A percentile compares a stretch with the other conserved stretches of the same genome.
phyloP scores from a whole-genome alignment of 768 basidiomycete genomes.

The Hypholoma sublateritium region DNA sequence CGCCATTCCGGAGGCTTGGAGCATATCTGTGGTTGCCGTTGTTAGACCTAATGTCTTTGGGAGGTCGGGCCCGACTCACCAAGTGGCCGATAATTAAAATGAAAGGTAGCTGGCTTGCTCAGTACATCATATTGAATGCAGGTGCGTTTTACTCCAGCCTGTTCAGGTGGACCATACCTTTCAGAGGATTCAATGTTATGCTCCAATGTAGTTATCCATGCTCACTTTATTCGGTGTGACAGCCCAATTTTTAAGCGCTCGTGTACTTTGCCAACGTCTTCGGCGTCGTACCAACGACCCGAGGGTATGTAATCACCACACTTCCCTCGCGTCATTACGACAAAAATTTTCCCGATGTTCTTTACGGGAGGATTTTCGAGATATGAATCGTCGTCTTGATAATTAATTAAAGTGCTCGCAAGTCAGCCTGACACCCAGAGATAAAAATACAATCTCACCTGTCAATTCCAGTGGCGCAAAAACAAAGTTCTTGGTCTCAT shows the following conservation, averaged over 20 bases:
- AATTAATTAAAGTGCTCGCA: not conserved
- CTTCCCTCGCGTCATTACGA: not conserved
- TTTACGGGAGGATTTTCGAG: slow-evolving; percentile 7
- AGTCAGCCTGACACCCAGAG: not conserved
- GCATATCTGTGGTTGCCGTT: slow-evolving; percentile 6
- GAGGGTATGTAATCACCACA: too few relatives aligned
- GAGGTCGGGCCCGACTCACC: slow-evolving; percentile 8
- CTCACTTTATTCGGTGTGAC: slow-evolving; percentile 20
- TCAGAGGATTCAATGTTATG: not conserved
- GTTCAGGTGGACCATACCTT: not conserved
- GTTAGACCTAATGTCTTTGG: not conserved
- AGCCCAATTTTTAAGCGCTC: slow-evolving; percentile 24
- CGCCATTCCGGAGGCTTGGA: slow-evolving; percentile 18
- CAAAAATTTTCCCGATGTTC: slow-evolving; percentile 18
- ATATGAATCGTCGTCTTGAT: slow-evolving; percentile 24
- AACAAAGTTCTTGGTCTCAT: not conserved
- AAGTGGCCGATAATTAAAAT: slow-evolving; percentile 23
- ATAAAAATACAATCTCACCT: not conserved
- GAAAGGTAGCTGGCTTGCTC: slow-evolving; percentile 12
- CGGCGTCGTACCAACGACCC: not conserved
- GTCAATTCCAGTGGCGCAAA: not conserved
- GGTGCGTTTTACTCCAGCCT: not conserved
- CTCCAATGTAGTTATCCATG: not conserved
- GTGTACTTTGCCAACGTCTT: slow-evolving; percentile 15
- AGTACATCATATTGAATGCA: too few relatives aligned